phyloP scores from a whole-genome alignment of 164 flowering plant species.

The Euptelea pleiosperma region DNA sequence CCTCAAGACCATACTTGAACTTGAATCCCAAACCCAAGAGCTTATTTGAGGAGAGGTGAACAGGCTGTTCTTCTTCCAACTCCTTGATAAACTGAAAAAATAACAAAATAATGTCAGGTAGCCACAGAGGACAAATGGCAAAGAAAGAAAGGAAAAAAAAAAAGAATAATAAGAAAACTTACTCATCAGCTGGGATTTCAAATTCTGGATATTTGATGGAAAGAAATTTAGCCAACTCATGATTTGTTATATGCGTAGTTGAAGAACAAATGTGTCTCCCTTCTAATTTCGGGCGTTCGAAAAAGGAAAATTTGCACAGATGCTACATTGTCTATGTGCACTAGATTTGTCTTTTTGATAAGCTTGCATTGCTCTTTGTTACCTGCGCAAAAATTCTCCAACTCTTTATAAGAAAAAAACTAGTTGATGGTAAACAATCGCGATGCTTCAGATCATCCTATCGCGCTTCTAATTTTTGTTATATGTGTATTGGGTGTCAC shows the following conservation, averaged over 20 bases:
- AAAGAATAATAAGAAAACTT: slow-evolving; percentile 11
- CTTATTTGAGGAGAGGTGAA: slow-evolving; percentile 41
- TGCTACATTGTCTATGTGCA: slow-evolving; percentile 27
- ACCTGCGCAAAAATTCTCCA: background rate
- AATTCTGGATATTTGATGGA: slow-evolving; percentile 40
- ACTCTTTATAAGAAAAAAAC: too few relatives aligned
- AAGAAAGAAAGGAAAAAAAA: background rate
- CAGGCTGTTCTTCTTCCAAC: slow-evolving; percentile 8
- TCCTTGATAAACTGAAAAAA: slow-evolving; percentile 18
- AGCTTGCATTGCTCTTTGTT: background rate
- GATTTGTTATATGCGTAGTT: slow-evolving; percentile 4
- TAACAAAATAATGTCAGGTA: too few relatives aligned
- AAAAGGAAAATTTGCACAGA: slow-evolving; percentile 19
- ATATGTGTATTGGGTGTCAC: too few relatives aligned
- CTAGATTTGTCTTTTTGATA: slow-evolving; percentile 5
- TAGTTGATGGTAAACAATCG: too few relatives aligned
- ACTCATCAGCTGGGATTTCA: slow-evolving; percentile 41
- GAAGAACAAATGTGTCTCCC: slow-evolving; percentile 26
- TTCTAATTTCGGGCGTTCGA: slow-evolving; percentile 14
- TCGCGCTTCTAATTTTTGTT: too few relatives aligned
- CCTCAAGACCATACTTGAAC: slow-evolving; percentile 43
- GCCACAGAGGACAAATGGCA: too few relatives aligned
- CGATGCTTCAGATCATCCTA: too few relatives aligned
- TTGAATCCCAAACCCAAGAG: slow-evolving; percentile 46
- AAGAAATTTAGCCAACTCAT: slow-evolving; percentile 23